Conservation (phyloP, 208 protist genomes). For the Acanthamoeba castellanii region DNA sequence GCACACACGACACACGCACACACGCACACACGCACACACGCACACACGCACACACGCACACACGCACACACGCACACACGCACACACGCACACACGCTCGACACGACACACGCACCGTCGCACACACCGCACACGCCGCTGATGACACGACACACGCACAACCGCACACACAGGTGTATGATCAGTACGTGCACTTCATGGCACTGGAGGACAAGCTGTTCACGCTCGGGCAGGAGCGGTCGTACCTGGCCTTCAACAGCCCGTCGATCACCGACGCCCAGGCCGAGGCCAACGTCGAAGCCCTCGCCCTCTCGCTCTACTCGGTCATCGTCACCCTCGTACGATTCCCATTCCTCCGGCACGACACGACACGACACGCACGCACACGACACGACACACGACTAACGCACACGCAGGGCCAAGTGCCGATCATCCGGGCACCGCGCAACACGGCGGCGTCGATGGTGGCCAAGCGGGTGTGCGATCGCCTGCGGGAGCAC, state of each 20-base stretch:
- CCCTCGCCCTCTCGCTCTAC: conserved; percentile 88
- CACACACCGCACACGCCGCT: too few relatives aligned
- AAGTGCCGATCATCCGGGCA: conserved; percentile 67
- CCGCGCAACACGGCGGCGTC: conserved; percentile 69
- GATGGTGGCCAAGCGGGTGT: conserved; percentile 60
- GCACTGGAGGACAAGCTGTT: conserved; percentile 90
- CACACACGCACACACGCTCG: neutral
- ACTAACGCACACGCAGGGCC: neutral
- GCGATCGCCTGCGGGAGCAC: conserved; percentile 46
- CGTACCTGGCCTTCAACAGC: conserved; percentile 84
- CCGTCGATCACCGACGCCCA: conserved; percentile 79
- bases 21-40: neutral
- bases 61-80: too few relatives aligned
- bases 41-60: neutral
- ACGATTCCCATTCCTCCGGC: neutral
- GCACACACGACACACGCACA: too few relatives aligned
- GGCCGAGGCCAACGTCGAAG: conserved; percentile 84
- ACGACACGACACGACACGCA: neutral
- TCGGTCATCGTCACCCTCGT: conserved; percentile 88
- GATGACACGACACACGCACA: too few relatives aligned
- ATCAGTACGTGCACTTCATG: conserved; percentile 92
- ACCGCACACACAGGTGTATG: conserved; percentile 83
- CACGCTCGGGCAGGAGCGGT: conserved; percentile 78
- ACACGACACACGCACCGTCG: neutral
- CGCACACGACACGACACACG: neutral